phyloP scores from a whole-genome alignment of 805 yeast species.

The Kluyveromyces wickerhamii region DNA sequence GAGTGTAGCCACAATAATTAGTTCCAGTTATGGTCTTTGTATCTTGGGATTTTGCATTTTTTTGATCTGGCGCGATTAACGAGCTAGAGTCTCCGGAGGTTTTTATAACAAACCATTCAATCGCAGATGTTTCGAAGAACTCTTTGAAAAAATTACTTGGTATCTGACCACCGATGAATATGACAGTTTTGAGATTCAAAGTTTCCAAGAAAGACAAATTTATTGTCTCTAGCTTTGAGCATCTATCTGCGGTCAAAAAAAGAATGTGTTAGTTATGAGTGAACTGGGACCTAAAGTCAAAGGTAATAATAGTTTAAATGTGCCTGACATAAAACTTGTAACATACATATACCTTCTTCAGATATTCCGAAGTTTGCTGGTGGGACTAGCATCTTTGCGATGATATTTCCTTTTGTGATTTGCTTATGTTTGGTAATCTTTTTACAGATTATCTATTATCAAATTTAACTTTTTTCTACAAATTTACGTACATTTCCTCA shows the following conservation, averaged over 20 bases:
- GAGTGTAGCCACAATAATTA: conserved; percentile 10
- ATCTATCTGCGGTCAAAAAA: conserved; percentile 40
- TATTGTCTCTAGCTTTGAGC: conserved; percentile 68
- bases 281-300: no score
- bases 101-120: conserved; percentile 38
- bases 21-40: conserved; percentile 6
- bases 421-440: no score
- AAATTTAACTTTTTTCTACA: no score
- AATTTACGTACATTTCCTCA: no score
- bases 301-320: no score
- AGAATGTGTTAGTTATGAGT: no score
- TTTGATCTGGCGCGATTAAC: conserved; percentile 10
- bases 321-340: no score
- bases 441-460: no score
- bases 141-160: conserved; percentile 66
- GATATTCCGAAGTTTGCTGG: conserved; percentile 91
- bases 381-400: conserved; percentile 90
- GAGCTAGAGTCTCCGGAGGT: conserved; percentile 25
- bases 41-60: conserved; percentile 4
- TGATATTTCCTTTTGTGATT: no score
- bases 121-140: conserved; percentile 50
- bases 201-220: conserved; percentile 75
- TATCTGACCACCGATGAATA: conserved; percentile 76
- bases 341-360: conserved; percentile 65
- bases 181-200: conserved; percentile 54